A percentile compares a stretch with the other conserved stretches of the same genome.
Evolutionary conservation across 306 rosid genomes (phyloP).

Genomic region (Potentilla sterilis): DNA sequence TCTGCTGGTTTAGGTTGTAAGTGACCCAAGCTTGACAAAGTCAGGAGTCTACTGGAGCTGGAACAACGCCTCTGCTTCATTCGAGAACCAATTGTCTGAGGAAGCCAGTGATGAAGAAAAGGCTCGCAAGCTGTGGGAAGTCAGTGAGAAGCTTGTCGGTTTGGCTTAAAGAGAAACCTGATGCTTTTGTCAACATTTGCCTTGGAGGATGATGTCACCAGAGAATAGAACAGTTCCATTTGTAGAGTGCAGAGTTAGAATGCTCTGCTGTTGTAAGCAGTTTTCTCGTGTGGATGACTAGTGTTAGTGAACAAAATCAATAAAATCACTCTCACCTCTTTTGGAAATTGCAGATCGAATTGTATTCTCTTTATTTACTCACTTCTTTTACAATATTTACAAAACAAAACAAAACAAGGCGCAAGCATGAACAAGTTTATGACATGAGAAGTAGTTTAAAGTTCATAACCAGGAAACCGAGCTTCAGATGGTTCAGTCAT

Average conservation of each 20-base stretch:
- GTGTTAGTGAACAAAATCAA: constrained; percentile 31
- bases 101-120: constrained; percentile 86
- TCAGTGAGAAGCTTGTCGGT: constrained; percentile 95
- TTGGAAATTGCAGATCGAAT: constrained; percentile 28
- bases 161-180: constrained; percentile 50
- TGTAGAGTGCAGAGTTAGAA: constrained; percentile 22
- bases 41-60: constrained; percentile 99
- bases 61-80: constrained; percentile 89
- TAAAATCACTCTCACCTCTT: constrained; percentile 40
- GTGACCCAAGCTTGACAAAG: constrained; percentile 91
- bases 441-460: constrained; percentile 26
- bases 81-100: constrained; percentile 83
- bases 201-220: constrained; percentile 25
- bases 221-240: constrained; percentile 15
- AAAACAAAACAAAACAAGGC: neutral
- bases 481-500: constrained; percentile 62
- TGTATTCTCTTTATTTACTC: neutral
- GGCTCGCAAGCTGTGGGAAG: constrained; percentile 92
- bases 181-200: constrained; percentile 14
- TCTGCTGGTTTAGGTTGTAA: constrained; percentile 64
- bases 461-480: constrained; percentile 74
- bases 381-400: neutral
- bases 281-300: constrained; percentile 38
- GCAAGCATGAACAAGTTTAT: neutral
- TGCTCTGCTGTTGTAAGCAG: constrained; percentile 32